Base-by-base conservation (phyloP, 257 asterid species). In the Rhazya stricta region DNA sequence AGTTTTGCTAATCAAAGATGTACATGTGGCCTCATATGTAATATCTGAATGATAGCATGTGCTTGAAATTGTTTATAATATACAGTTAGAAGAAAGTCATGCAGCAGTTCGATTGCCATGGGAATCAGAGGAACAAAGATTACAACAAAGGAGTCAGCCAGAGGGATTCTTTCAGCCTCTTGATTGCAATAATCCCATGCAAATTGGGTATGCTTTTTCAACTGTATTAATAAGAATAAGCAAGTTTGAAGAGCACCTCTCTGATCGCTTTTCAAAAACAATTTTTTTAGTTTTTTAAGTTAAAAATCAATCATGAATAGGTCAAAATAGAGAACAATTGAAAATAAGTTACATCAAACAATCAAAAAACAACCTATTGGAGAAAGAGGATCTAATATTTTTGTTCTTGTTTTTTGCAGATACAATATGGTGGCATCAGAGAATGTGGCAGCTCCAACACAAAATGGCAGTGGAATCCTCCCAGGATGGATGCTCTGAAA, bases 401-500 rank as follows among this genome's bases (percentile, higher is more conserved):
- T 39, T 15, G 32, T 72, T 29, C 16, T 50, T 67, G 6, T 4
- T 25, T 46, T n/a, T 43, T 53, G 45, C 83, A 76, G 81, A 12
- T 80, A 79, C 78, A 69, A 58, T 63, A 30, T 50, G 2, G 45
- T 72, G 72, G 82, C 60, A 74, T 72, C 69, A 6, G 82, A 75
- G 70, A 36, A 76, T 79, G 84, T 32, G 43, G 67, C 62, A 73
- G 66, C 79, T 41, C 25, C 84, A 48, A 34, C 78, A 36, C 75
- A 74, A 48, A 79, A 79, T 74, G 78, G 41, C 74, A 57, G 50
- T 42, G 75, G 81, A 67, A 79, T 84, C 72, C 77, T 83, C 69
- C 91, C 84, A 50, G 85, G 86, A 77, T 83, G 89, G 88, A 85
- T 79, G 88, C 85, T 82, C 48, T 82, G 76, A 83, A 9, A 3